Evolutionary conservation across 331 rosid genomes (phyloP).

Genomic region (Acacia concinna): DNA sequence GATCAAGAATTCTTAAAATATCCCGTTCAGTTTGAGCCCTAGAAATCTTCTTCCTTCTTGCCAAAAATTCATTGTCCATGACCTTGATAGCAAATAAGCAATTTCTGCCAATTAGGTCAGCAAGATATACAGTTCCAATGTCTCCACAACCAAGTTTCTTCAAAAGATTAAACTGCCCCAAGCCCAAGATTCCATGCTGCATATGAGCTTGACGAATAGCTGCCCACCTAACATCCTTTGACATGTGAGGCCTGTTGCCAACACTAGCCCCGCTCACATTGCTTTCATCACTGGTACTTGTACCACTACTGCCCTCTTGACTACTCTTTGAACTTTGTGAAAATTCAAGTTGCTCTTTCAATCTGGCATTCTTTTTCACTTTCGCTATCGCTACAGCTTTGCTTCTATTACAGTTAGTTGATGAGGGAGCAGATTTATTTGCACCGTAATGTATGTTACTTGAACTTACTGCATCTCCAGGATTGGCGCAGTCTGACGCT

Average conservation of each 20-base stretch:
- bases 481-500: slow-evolving; percentile 34
- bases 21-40: slow-evolving; percentile 97
- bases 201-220: slow-evolving; percentile 66
- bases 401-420: slow-evolving; percentile 40
- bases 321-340: slow-evolving; percentile 96
- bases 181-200: slow-evolving; percentile 73
- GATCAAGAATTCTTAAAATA: slow-evolving; percentile 90
- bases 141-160: slow-evolving; percentile 99
- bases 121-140: slow-evolving; percentile 95
- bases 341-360: slow-evolving; percentile 74
- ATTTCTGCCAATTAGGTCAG: slow-evolving; percentile 72
- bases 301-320: slow-evolving; percentile 89
- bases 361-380: slow-evolving; percentile 51
- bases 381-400: slow-evolving; percentile 44
- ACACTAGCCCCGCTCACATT: slow-evolving; percentile 77
- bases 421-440: slow-evolving; percentile 42
- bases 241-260: slow-evolving; percentile 98
- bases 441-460: slow-evolving; percentile 39
- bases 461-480: slow-evolving; percentile 40
- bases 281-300: slow-evolving; percentile 94
- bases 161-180: slow-evolving; percentile 84
- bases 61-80: slow-evolving; percentile 94
- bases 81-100: slow-evolving; percentile 95
- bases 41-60: slow-evolving; percentile 90
- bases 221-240: slow-evolving; percentile 94